phyloP scores from a whole-genome alignment of 176 grass and related monocot genomes.

The Oryza meridionalis region DNA sequence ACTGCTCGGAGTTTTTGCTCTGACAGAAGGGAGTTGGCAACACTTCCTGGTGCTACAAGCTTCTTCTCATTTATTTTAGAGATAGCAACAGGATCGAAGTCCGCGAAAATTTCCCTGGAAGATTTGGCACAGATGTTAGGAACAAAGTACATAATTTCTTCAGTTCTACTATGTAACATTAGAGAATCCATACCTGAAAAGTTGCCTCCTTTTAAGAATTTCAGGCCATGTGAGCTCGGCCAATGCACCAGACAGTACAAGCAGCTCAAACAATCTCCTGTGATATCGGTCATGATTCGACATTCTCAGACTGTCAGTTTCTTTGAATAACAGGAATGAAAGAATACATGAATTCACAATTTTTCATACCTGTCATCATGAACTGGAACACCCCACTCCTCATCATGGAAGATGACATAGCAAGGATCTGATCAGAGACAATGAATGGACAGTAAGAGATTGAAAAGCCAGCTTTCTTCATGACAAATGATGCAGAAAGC shows the following conservation, averaged over 20 bases:
- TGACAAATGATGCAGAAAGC: slow-evolving; percentile 41
- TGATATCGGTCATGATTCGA: slow-evolving; percentile 32
- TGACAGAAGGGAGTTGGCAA: slow-evolving; percentile 75
- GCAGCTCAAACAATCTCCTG: slow-evolving; percentile 93
- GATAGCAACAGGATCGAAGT: slow-evolving; percentile 63
- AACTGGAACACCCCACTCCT: slow-evolving; percentile 92
- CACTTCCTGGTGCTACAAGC: slow-evolving; percentile 53
- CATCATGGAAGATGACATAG: slow-evolving; percentile 88
- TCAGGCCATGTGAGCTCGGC: slow-evolving; percentile 91
- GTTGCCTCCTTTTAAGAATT: slow-evolving; percentile 88
- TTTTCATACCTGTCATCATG: slow-evolving; percentile 80
- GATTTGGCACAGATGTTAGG: slow-evolving; percentile 26
- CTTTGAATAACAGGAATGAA: slow-evolving; percentile 3
- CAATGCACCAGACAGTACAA: slow-evolving; percentile 79
- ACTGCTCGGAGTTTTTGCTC: slow-evolving; percentile 77
- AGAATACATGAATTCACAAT: background rate
- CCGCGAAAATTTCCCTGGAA: slow-evolving; percentile 85
- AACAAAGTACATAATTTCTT: slow-evolving; percentile 20
- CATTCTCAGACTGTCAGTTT: slow-evolving; percentile 24
- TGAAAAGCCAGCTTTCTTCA: slow-evolving; percentile 35
- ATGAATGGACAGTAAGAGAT: slow-evolving; percentile 25
- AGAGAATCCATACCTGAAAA: slow-evolving; percentile 66
- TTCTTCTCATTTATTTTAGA: slow-evolving; percentile 91
- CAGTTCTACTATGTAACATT: background rate
- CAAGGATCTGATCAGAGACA: slow-evolving; percentile 63